Evolutionary conservation across 352 stramenopile species (phyloP).

Genomic region (Phytophthora nicotianae): DNA sequence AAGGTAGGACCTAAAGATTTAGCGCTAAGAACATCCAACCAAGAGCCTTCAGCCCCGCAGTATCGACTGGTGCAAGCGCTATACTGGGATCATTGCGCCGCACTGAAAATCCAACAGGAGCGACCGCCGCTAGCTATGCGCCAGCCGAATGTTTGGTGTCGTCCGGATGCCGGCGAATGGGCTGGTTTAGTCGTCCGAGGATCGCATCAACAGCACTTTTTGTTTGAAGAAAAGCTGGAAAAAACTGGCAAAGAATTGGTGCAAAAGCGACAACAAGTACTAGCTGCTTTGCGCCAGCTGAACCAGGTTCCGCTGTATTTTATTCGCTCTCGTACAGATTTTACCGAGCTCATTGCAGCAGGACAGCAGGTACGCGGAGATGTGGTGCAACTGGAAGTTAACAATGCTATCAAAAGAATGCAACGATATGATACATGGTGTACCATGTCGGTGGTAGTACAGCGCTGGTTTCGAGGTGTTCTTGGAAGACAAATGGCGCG

Average conservation of each 20-base stretch:
- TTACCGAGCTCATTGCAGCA: constrained; percentile 58
- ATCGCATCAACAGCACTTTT: constrained; percentile 65
- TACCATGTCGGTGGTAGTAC: constrained; percentile 42
- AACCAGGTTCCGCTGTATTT: constrained; percentile 67
- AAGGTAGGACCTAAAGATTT: not conserved
- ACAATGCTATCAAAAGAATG: constrained; percentile 56
- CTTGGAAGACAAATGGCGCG: constrained; percentile 38
- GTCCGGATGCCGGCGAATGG: constrained; percentile 77
- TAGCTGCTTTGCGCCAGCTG: constrained; percentile 57
- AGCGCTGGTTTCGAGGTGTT: constrained; percentile 68
- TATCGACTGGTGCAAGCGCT: constrained; percentile 63
- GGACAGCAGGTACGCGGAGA: constrained; percentile 65
- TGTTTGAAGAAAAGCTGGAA: constrained; percentile 66
- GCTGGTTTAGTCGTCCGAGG: constrained; percentile 61
- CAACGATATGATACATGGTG: constrained; percentile 76
- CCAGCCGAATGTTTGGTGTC: constrained; percentile 68
- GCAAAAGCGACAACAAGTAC: constrained; percentile 47
- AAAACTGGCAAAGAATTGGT: constrained; percentile 62
- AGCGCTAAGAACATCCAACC: not conserved
- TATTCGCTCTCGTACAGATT: constrained; percentile 48
- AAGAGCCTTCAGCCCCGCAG: constrained; percentile 1
- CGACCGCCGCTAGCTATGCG: constrained; percentile 50
- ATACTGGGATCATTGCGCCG: constrained; percentile 86
- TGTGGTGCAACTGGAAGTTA: constrained; percentile 74
- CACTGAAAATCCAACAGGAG: constrained; percentile 62